phyloP scores from a whole-genome alignment of 2,329 filamentous ascomycete genomes.

The Ophiocordyceps camponoti-saundersi region DNA sequence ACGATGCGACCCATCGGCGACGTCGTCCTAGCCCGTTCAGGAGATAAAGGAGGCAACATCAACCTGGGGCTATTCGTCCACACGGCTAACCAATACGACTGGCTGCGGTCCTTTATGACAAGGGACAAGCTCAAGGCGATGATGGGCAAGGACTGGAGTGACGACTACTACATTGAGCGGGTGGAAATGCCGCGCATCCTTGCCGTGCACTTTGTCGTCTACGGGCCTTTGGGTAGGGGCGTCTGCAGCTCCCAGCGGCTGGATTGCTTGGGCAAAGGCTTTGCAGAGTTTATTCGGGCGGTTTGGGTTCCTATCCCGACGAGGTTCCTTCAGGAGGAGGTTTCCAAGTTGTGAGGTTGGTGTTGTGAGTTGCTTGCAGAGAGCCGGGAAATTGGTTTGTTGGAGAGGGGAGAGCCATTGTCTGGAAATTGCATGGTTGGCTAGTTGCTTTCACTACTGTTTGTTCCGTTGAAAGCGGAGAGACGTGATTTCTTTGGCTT shows the following conservation, averaged over 20 bases:
- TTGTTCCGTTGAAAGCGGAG: too few species aligned
- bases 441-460: too few species aligned
- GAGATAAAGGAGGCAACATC: constrained; percentile 25
- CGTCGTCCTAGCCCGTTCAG: constrained; percentile 12
- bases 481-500: too few species aligned
- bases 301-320: constrained; percentile 7
- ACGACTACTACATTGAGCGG: constrained; percentile 21
- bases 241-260: constrained; percentile 29
- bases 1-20: constrained; percentile 11
- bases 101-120: constrained; percentile 25
- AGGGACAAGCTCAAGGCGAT: constrained; percentile 16
- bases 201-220: constrained; percentile 33
- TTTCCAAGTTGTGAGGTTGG: neutral
- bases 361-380: neutral
- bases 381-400: too few species aligned
- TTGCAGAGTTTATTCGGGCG: constrained; percentile 27
- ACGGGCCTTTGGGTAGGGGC: constrained; percentile 23
- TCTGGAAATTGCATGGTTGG: too few species aligned
- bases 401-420: too few species aligned
- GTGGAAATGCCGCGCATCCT: constrained; percentile 26
- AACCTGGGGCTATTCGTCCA: constrained; percentile 29
- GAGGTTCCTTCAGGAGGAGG: constrained; percentile 4
- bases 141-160: constrained; percentile 16
- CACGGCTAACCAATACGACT: constrained; percentile 24
- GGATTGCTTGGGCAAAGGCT: constrained; percentile 34